Conservation (phyloP, 768 basidiomycete genomes). For the Xerocomus spinulosus region DNA sequence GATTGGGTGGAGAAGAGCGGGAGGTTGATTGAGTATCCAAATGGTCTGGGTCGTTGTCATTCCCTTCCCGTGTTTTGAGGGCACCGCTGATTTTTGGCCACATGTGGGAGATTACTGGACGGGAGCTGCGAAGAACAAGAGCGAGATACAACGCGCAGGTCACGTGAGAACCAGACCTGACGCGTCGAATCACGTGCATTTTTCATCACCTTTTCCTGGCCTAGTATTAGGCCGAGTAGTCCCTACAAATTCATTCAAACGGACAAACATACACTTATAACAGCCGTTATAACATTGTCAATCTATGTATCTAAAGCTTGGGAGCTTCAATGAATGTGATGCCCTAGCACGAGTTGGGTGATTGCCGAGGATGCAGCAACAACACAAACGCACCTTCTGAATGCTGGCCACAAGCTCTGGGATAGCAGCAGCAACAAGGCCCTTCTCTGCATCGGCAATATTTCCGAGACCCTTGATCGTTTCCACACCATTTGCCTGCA, state of each 20-base stretch:
- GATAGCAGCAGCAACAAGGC: constrained; percentile 74
- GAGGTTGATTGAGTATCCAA: constrained; percentile 24
- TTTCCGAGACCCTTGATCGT: constrained; percentile 80
- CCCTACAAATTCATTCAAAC: not conserved
- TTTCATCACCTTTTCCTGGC: no score
- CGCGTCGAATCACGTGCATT: constrained; percentile 27
- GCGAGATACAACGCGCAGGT: not conserved
- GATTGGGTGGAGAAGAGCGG: constrained; percentile 53
- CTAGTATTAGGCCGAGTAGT: no score
- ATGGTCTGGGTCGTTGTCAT: constrained; percentile 18
- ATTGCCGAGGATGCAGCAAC: not conserved
- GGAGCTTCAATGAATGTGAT: constrained; percentile 22
- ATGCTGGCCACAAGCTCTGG: constrained; percentile 77
- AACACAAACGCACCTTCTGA: constrained; percentile 45
- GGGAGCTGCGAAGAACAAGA: not conserved
- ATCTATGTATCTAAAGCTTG: constrained; percentile 22
- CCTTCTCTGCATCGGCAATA: constrained; percentile 65
- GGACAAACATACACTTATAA: constrained; percentile 9
- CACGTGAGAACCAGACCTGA: constrained; percentile 29
- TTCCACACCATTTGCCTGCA: constrained; percentile 73
- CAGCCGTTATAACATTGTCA: not conserved
- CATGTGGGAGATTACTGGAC: constrained; percentile 34
- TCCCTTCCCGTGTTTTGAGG: constrained; percentile 40
- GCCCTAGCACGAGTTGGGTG: constrained; percentile 16
- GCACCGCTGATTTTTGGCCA: constrained; percentile 61